Evolutionary conservation across 108 stramenopile genomes (phyloP).

Genomic region (Skeletonema potamos): DNA sequence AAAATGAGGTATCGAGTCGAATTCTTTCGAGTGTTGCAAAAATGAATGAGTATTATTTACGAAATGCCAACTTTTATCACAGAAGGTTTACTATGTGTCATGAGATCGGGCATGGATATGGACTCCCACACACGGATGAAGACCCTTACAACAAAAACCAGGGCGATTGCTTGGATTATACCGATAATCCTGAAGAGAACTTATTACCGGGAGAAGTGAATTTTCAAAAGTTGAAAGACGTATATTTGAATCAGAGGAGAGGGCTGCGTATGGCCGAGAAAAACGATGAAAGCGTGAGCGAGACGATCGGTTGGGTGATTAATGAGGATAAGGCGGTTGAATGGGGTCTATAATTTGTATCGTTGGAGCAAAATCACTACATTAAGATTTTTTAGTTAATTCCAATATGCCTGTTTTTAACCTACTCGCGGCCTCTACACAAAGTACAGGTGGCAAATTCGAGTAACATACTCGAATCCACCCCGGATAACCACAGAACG

Average conservation of each 20-base stretch:
- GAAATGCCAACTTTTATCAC: constrained; percentile 52
- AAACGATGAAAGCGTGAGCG: constrained; percentile 15
- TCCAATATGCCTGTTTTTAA: constrained; percentile 42
- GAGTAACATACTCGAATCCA: constrained; percentile 89
- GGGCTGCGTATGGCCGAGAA: constrained; percentile 6
- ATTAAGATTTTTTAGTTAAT: neutral
- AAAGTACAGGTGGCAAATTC: constrained; percentile 69
- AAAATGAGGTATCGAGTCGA: constrained; percentile 28
- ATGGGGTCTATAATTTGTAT: neutral
- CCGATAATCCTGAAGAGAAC: constrained; percentile 56
- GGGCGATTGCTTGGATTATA: constrained; percentile 83
- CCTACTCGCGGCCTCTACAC: constrained; percentile 62
- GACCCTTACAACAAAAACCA: constrained; percentile 61
- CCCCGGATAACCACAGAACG: constrained; percentile 81
- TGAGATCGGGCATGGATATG: constrained; percentile 65
- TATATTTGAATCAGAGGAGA: constrained; percentile 46
- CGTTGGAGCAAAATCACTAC: neutral
- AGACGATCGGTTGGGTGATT: constrained; percentile 10
- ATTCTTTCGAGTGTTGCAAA: constrained; percentile 65
- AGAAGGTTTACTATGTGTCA: constrained; percentile 59
- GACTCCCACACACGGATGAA: constrained; percentile 84
- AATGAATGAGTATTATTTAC: constrained; percentile 82
- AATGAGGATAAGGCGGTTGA: neutral
- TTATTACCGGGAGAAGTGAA: constrained; percentile 59
- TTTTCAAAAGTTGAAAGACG: constrained; percentile 39